Evolutionary conservation across 805 yeast species (phyloP).

Genomic region (Wickerhamomyces silvicola): DNA sequence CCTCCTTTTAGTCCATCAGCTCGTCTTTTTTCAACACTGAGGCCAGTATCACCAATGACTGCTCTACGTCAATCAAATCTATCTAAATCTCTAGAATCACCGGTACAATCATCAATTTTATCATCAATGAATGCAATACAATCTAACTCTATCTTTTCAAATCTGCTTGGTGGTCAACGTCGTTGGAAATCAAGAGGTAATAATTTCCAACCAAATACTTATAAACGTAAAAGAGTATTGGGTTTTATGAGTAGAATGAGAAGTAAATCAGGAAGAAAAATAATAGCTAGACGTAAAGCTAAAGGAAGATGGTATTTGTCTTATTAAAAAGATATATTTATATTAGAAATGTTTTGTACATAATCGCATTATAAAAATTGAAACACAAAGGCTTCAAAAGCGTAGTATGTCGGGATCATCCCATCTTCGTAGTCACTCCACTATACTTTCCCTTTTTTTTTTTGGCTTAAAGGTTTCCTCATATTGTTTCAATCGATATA

Average conservation of each 20-base stretch:
- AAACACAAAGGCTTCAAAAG: too few relatives aligned
- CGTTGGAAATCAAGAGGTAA: constrained; percentile 90
- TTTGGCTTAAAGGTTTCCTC: too few relatives aligned
- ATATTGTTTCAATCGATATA: too few relatives aligned
- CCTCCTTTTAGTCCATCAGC: constrained; percentile 3
- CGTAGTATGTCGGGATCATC: too few relatives aligned
- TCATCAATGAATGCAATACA: constrained; percentile 5
- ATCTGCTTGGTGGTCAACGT: constrained; percentile 38
- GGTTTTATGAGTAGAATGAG: constrained; percentile 87
- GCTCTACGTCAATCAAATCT: constrained; percentile 13
- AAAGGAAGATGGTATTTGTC: constrained; percentile 94
- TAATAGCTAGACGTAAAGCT: constrained; percentile 67
- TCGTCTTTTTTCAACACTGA: constrained; percentile 10
- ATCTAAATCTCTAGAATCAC: constrained; percentile 16
- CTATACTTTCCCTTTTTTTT: too few relatives aligned
- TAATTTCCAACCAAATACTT: constrained; percentile 89
- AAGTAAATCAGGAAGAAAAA: constrained; percentile 67
- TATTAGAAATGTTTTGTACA: too few relatives aligned
- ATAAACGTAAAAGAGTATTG: constrained; percentile 81
- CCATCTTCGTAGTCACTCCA: too few relatives aligned
- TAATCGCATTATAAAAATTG: too few relatives aligned
- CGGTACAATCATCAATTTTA: constrained; percentile 15
- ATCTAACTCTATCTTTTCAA: constrained; percentile 22
- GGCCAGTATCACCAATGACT: constrained; percentile 14
- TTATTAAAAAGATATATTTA: too few relatives aligned